Evolutionary conservation across 2,329 filamentous ascomycete species (phyloP).

Genomic region (Colletotrichum truncatum): DNA sequence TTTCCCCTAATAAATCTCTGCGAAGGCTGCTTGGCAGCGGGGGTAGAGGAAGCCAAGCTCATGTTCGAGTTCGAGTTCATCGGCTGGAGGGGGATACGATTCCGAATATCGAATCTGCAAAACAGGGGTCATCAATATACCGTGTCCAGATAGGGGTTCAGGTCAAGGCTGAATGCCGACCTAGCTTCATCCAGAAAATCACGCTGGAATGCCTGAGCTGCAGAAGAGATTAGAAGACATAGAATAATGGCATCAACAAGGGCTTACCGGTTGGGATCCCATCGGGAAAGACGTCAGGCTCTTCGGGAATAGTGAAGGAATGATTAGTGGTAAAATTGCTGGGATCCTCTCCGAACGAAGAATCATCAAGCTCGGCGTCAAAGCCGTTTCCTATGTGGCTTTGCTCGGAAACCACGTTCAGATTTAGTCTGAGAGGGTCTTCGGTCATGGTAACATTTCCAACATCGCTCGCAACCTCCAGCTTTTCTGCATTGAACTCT

Average conservation of each 20-base stretch:
- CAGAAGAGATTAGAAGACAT: neutral
- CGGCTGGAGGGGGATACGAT: conserved; percentile 44
- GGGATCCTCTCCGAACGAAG: neutral
- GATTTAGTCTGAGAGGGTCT: no score
- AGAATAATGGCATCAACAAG: neutral
- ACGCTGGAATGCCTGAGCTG: neutral
- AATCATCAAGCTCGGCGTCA: neutral
- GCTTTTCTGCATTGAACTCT: neutral
- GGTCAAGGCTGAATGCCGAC: conserved; percentile 3
- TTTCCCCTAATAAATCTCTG: conserved; percentile 37
- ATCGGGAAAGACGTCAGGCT: conserved; percentile 15
- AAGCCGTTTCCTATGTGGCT: neutral
- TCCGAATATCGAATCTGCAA: conserved; percentile 43
- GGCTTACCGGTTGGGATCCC: neutral
- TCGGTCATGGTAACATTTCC: neutral
- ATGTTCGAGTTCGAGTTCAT: conserved; percentile 49
- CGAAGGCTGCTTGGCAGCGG: conserved; percentile 37
- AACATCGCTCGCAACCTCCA: conserved; percentile 1
- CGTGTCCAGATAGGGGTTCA: conserved; percentile 4
- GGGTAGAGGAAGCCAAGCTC: conserved; percentile 36
- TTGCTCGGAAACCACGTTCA: no score
- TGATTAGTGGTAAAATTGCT: neutral
- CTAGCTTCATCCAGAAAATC: conserved; percentile 13
- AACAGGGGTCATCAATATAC: conserved; percentile 32
- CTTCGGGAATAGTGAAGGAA: neutral